phyloP scores from a whole-genome alignment of 768 basidiomycete genomes.

The Flagelloscypha sp. region DNA sequence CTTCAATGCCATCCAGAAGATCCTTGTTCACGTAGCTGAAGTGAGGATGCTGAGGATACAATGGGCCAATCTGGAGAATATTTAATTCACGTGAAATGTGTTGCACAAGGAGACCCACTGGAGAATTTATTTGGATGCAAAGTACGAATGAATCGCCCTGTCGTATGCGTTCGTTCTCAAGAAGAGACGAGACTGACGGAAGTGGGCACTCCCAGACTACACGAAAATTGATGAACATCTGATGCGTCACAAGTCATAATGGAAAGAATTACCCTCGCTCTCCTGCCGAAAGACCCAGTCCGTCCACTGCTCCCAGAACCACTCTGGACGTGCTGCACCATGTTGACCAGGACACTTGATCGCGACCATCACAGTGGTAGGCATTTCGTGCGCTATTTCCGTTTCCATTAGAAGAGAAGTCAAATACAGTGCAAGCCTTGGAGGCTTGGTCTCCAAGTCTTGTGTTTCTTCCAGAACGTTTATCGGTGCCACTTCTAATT shows the following conservation, averaged over 20 bases:
- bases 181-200: conserved; percentile 50
- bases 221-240: not conserved
- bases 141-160: conserved; percentile 65
- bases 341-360: conserved; percentile 59
- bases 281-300: conserved; percentile 66
- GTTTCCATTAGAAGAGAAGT: conserved; percentile 59
- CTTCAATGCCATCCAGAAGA: conserved; percentile 60
- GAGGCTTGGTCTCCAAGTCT: conserved; percentile 19
- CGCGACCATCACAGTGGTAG: conserved; percentile 63
- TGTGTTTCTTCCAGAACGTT: too few species aligned
- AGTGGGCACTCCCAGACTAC: conserved; percentile 46
- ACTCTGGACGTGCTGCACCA: conserved; percentile 55
- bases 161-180: conserved; percentile 49
- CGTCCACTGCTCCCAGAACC: conserved; percentile 67
- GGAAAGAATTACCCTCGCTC: conserved; percentile 51
- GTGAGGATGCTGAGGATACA: conserved; percentile 59
- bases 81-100: too few species aligned
- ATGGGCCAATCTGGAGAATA: conserved; percentile 32
- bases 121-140: conserved; percentile 60
- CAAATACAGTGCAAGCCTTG: conserved; percentile 53
- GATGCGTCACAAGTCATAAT: not conserved
- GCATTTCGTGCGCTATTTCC: conserved; percentile 48
- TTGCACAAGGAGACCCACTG: too few species aligned
- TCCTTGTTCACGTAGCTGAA: conserved; percentile 58
- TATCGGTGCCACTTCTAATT: conserved; percentile 58